Evolutionary conservation across 345 rosid genomes (phyloP).

Genomic region (Salix brachista): DNA sequence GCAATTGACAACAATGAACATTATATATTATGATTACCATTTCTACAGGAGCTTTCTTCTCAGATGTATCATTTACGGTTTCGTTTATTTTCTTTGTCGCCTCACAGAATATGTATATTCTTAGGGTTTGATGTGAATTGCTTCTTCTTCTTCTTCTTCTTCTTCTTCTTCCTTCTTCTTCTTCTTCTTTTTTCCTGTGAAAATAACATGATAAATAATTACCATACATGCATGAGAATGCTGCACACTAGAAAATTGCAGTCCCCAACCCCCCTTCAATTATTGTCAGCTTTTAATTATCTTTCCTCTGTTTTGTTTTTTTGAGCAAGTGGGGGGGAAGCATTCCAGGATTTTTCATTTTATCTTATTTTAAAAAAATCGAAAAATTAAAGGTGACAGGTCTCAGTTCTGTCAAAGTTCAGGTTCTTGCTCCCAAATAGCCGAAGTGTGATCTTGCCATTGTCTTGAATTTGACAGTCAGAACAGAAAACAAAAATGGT

Average conservation of each 20-base stretch:
- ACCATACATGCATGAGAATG: background rate
- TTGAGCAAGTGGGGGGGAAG: background rate
- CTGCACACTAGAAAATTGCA: background rate
- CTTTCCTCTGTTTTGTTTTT: too few relatives aligned
- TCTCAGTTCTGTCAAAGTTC: too few relatives aligned
- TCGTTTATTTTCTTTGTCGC: background rate
- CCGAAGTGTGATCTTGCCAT: too few relatives aligned
- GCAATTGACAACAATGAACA: background rate
- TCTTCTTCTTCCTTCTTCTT: too few relatives aligned
- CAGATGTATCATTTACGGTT: background rate
- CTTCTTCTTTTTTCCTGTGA: background rate
- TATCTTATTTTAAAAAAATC: too few relatives aligned
- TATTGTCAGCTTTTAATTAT: too few relatives aligned
- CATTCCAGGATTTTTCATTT: too few relatives aligned
- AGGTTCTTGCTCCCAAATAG: background rate
- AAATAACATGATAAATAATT: background rate
- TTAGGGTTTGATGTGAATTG: background rate
- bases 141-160: background rate
- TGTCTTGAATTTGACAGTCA: too few relatives aligned
- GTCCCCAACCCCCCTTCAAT: background rate
- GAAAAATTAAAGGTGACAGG: too few relatives aligned
- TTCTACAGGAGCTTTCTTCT: background rate
- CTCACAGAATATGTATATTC: background rate
- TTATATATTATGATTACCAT: background rate
- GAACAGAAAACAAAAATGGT: too few relatives aligned